Conservation (phyloP, 2,329 filamentous ascomycete genomes). For the Polychaeton citri region DNA sequence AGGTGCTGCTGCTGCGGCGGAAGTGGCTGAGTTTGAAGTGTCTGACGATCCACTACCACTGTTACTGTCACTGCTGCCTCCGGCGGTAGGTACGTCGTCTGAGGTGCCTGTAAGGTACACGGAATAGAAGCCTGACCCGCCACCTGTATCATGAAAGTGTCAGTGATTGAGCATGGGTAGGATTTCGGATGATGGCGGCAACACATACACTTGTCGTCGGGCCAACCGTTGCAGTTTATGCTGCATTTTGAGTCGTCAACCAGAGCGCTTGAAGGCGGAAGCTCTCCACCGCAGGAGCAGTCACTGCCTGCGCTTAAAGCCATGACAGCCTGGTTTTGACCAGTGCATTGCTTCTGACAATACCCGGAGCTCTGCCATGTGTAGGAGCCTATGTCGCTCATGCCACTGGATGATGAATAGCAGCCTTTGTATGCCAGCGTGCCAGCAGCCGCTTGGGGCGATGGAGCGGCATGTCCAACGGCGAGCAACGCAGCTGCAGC, state of each 20-base stretch:
- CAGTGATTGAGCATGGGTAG: too few species aligned
- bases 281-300: constrained; percentile 61
- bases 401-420: constrained; percentile 34
- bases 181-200: too few species aligned
- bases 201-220: constrained; percentile 45
- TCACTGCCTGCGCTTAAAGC: constrained; percentile 46
- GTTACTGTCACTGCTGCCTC: constrained; percentile 4
- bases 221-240: constrained; percentile 51
- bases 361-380: constrained; percentile 42
- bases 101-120: constrained; percentile 39
- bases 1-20: constrained; percentile 6
- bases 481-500: too few species aligned
- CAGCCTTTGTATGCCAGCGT: constrained; percentile 32
- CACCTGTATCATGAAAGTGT: constrained; percentile 34
- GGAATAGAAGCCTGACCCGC: constrained; percentile 40
- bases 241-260: constrained; percentile 50
- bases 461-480: too few species aligned
- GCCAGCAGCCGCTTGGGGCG: constrained; percentile 3
- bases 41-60: not conserved
- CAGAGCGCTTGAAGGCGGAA: constrained; percentile 46
- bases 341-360: constrained; percentile 40
- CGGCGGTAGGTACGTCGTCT: constrained; percentile 24
- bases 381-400: constrained; percentile 35
- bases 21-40: constrained; percentile 4
- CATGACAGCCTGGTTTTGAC: constrained; percentile 41